phyloP scores from a whole-genome alignment of 1,284 basidiomycete genomes.

The Ceratobasidium sp. region DNA sequence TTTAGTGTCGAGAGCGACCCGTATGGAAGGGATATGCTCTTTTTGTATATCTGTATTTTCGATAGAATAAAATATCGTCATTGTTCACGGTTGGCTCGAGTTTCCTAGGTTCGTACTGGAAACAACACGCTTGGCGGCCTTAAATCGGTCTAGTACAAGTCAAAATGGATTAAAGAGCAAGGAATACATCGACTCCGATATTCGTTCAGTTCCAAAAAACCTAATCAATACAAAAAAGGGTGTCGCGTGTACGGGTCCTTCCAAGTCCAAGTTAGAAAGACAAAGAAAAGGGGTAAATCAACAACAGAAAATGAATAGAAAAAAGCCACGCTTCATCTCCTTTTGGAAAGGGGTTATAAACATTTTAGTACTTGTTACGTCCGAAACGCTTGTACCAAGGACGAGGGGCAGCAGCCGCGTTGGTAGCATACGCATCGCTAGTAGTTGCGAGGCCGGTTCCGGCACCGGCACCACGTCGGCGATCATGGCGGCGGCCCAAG shows the following conservation, averaged over 20 bases:
- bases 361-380: conserved; percentile 17
- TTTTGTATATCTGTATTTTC: conserved; percentile 14
- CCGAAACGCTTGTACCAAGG: conserved; percentile 24
- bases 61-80: background rate
- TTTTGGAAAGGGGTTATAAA: conserved; percentile 46
- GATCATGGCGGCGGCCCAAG: conserved; percentile 65
- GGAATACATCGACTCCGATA: no score
- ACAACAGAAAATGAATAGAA: background rate
- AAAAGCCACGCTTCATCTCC: background rate
- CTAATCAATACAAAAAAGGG: no score
- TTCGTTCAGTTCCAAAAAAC: no score
- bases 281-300: no score
- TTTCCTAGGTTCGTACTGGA: no score
- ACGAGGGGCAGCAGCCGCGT: conserved; percentile 45
- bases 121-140: no score
- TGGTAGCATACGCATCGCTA: conserved; percentile 31
- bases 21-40: conserved; percentile 36
- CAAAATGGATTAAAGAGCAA: no score
- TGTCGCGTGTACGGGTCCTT: no score
- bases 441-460: conserved; percentile 34
- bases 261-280: no score
- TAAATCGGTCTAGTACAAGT: no score
- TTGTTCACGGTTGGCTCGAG: background rate
- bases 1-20: conserved; percentile 37
- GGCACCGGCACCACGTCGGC: conserved; percentile 42